These are phyloP conservation scores for Craterostigma plantagineum DNA, from an alignment of 257 asterid species.

Conservation along the genomic window DNA sequence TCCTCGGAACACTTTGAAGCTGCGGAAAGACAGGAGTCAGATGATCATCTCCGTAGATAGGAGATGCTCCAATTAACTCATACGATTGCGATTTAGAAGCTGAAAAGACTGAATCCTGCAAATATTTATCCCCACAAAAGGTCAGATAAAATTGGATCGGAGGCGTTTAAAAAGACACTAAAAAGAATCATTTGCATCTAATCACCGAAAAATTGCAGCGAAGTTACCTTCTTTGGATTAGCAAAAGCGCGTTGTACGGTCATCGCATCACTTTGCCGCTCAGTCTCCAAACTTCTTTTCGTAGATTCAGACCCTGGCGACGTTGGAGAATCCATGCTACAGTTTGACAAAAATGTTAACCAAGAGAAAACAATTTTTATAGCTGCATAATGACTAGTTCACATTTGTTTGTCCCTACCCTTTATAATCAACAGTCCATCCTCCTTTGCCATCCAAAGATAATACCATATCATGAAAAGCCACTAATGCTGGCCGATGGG, in stretches of 20 bases:
- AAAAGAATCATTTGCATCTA: slow-evolving; percentile 6
- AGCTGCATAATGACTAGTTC: slow-evolving; percentile 4
- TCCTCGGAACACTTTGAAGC: slow-evolving; percentile 50
- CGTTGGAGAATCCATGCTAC: slow-evolving; percentile 52
- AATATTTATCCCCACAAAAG: slow-evolving; percentile 12
- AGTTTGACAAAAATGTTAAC: slow-evolving; percentile 12
- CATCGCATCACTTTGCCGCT: slow-evolving; percentile 81
- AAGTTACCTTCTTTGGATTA: slow-evolving; percentile 43
- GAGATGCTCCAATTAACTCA: slow-evolving; percentile 48
- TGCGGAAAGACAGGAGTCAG: slow-evolving; percentile 58
- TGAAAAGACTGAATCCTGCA: slow-evolving; percentile 57
- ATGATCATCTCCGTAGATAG: slow-evolving; percentile 21
- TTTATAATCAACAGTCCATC: slow-evolving; percentile 80
- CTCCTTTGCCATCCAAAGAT: slow-evolving; percentile 99
- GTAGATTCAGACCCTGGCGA: slow-evolving; percentile 37
- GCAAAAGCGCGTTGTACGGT: slow-evolving; percentile 93
- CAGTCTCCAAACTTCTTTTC: slow-evolving; percentile 36
- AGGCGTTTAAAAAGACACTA: too few species aligned
- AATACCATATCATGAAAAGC: slow-evolving; percentile 95
- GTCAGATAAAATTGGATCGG: slow-evolving; percentile 10
- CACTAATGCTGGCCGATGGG: slow-evolving; percentile 98
- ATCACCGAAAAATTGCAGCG: slow-evolving; percentile 8
- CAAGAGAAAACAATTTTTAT: slow-evolving; percentile 5
- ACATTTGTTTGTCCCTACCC: slow-evolving; percentile 25
- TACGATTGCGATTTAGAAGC: slow-evolving; percentile 57